Percentiles rank a stretch among this genome's conserved stretches.
These are phyloP conservation scores for Pyrenopolyporus hunteri DNA, from an alignment of 495 filamentous ascomycete species.

Conservation along the genomic window DNA sequence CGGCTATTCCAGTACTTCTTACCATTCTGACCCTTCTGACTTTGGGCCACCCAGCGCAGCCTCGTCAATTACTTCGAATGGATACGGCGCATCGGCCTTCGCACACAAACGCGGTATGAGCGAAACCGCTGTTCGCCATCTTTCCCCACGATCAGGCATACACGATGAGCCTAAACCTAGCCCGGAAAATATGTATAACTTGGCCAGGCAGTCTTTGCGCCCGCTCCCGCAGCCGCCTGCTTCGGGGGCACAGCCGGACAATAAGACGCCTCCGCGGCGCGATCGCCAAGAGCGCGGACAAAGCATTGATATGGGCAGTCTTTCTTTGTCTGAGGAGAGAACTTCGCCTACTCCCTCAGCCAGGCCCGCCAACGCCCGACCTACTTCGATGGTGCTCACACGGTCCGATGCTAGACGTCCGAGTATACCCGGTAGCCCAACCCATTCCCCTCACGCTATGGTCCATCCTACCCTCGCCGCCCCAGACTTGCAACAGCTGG, in stretches of 20 bases:
- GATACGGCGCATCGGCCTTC: conserved; percentile 50
- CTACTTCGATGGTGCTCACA: conserved; percentile 60
- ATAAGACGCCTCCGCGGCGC: conserved; percentile 29
- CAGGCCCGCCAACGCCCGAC: conserved; percentile 52
- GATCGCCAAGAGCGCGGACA: conserved; percentile 54
- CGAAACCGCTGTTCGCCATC: conserved; percentile 57
- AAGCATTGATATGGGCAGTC: conserved; percentile 58
- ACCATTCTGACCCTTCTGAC: conserved; percentile 58
- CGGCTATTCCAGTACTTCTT: conserved; percentile 70
- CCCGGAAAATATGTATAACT: conserved; percentile 66
- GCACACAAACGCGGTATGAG: conserved; percentile 80
- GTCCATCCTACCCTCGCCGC: conserved; percentile 56
- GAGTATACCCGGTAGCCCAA: conserved; percentile 36
- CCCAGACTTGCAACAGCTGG: conserved; percentile 77
- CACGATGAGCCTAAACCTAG: conserved; percentile 52
- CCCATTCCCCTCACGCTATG: conserved; percentile 41
- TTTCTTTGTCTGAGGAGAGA: conserved; percentile 47
- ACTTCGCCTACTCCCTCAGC: conserved; percentile 47
- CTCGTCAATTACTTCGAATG: conserved; percentile 77
- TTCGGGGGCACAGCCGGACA: conserved; percentile 50
- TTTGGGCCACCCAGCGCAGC: conserved; percentile 76
- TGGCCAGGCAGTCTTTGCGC: conserved; percentile 75
- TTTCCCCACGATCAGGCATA: conserved; percentile 40
- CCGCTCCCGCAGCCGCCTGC: conserved; percentile 74
- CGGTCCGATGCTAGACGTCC: conserved; percentile 56